Conservation (phyloP, 352 stramenopile species). For the Phytophthora pistaciae region DNA sequence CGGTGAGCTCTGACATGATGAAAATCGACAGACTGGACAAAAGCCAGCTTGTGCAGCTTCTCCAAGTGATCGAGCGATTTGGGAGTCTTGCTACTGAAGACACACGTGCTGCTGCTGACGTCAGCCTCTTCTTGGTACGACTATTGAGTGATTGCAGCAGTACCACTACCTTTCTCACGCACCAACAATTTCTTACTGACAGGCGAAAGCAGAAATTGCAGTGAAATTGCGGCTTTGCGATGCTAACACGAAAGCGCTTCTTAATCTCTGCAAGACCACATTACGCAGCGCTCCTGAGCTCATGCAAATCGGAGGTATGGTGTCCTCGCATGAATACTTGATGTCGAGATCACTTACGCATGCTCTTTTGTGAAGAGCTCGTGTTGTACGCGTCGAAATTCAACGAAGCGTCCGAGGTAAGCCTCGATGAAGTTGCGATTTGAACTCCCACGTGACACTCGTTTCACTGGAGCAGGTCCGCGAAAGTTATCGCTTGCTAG, state of each 20-base stretch:
- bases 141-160: neutral
- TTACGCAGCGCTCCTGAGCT: constrained; percentile 44
- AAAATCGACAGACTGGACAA: constrained; percentile 60
- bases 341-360: neutral
- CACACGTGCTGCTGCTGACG: constrained; percentile 20
- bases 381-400: constrained; percentile 67
- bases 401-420: constrained; percentile 56
- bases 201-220: constrained; percentile 61
- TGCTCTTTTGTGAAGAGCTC: constrained; percentile 48
- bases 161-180: neutral
- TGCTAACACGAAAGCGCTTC: constrained; percentile 54
- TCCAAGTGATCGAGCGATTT: constrained; percentile 54
- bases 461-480: constrained; percentile 45
- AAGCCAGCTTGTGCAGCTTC: constrained; percentile 39
- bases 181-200: neutral
- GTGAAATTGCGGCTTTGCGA: constrained; percentile 74
- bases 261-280: constrained; percentile 61
- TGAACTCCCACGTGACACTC: neutral
- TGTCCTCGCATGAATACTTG: neutral
- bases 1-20: constrained; percentile 63
- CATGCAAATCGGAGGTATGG: constrained; percentile 63
- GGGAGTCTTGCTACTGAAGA: constrained; percentile 28
- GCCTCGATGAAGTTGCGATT: neutral
- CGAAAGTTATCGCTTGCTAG: constrained; percentile 60
- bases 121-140: constrained; percentile 49